Evolutionary conservation across 208 protist species (phyloP), one percentile per base, ranked within the genome.

Genomic region (Zelonia costaricensis): DNA sequence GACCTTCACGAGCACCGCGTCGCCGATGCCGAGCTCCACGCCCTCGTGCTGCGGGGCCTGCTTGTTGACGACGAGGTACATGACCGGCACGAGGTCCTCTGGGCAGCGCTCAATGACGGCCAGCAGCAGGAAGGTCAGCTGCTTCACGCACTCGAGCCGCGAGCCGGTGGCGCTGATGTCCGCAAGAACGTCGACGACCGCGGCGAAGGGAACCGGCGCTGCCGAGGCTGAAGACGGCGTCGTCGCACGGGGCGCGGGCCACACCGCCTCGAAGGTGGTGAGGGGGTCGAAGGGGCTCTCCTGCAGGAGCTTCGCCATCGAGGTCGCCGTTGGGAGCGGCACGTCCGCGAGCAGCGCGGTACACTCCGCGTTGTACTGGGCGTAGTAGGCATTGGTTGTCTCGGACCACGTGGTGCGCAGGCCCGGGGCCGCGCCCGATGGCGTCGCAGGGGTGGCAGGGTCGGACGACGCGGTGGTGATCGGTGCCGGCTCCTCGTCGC

Each of bases 11-110:
- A 99, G 55, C 8, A 99, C 74, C 6, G 94, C 84, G 38, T 99
- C 98, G 25, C 98, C 98, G 48, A 99, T 91, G 27, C 98, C 98
- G 1, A 99, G 87, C 79, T 99, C 98, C 30, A 99, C 78, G 0
- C 97, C 98, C 45, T 96, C 86, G 68, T 98, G 98, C 12, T 93
- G 83, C 6, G 98, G 98, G 0, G 95, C 97, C 27, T 99, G 84
- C 71, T 97, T 97, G 91, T 98, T 98, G 49, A 98, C 86, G 9
- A 90, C 86, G 20, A 99, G 68, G 75, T 99, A 99, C 22, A 99
- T 74, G 39, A 85, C 74, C 1, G 79, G 52, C 0, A 98, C 60
- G 15, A 99, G 63, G 54, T 98, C 94, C 6, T 67, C 51, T 30
- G 97, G 97, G 23, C 78, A 74, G 6, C 94, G 80, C 20, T 69